Percentiles rank a stretch among this genome's conserved stretches.
These are phyloP conservation scores for Grifola frondosa DNA, from an alignment of 1,284 basidiomycete species.

Conservation along the genomic window DNA sequence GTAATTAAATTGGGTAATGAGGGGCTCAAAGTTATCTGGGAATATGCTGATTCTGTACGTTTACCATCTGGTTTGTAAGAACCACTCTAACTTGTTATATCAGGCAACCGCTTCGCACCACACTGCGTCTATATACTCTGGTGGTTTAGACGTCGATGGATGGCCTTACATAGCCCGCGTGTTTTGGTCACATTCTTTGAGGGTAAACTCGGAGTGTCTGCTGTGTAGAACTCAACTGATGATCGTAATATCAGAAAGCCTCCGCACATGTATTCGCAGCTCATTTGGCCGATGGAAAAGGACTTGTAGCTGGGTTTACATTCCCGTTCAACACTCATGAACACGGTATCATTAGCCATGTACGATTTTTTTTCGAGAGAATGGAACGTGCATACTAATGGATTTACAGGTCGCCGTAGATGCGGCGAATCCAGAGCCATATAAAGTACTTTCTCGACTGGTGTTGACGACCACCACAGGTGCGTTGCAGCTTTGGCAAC, in stretches of 20 bases:
- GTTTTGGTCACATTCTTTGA: constrained; percentile 65
- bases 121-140: constrained; percentile 56
- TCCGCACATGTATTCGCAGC: constrained; percentile 60
- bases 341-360: constrained; percentile 75
- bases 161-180: constrained; percentile 66
- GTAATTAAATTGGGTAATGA: constrained; percentile 51
- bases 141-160: constrained; percentile 58
- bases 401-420: constrained; percentile 62
- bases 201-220: constrained; percentile 39
- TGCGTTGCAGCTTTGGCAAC: constrained; percentile 75
- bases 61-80: constrained; percentile 4
- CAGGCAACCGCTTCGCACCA: constrained; percentile 41
- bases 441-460: constrained; percentile 46
- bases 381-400: no score
- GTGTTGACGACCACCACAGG: constrained; percentile 78
- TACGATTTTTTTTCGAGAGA: constrained; percentile 40
- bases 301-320: constrained; percentile 58
- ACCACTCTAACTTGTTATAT: constrained; percentile 7
- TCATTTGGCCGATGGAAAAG: constrained; percentile 53
- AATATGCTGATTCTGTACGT: constrained; percentile 61
- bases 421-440: constrained; percentile 43
- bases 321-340: constrained; percentile 72
- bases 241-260: constrained; percentile 39
- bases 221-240: constrained; percentile 3
- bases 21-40: constrained; percentile 49